phyloP scores from a whole-genome alignment of 306 rosid genomes.

The Sesbania bispinosa region DNA sequence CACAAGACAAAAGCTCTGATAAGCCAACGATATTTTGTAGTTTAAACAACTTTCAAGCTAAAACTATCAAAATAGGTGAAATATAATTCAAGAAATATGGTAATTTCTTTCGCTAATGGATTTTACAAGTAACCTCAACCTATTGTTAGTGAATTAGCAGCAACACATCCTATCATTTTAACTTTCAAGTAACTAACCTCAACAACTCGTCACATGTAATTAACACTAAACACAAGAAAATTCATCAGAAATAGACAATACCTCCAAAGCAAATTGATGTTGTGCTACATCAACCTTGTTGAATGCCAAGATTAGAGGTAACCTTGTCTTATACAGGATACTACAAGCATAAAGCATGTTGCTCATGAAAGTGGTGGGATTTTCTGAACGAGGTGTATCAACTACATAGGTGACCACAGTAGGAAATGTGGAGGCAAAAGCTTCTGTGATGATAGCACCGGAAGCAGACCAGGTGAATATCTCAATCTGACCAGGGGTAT shows the following conservation, averaged over 20 bases:
- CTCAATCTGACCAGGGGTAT: constrained; percentile 96
- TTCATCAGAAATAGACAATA: constrained; percentile 30
- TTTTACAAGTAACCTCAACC: background rate
- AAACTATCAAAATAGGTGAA: too few species aligned
- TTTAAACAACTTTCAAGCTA: too few species aligned
- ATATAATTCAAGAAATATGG: background rate
- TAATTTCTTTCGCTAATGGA: too few species aligned
- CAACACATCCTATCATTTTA: background rate
- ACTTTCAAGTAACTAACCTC: background rate
- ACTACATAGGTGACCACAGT: constrained; percentile 77
- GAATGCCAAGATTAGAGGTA: constrained; percentile 86
- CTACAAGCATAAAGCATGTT: constrained; percentile 95
- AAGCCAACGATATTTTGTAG: too few species aligned
- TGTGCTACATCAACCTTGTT: constrained; percentile 80
- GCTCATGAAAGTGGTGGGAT: constrained; percentile 92
- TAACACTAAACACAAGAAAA: background rate
- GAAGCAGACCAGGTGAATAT: constrained; percentile 99
- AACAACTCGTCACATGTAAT: background rate
- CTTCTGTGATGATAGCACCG: constrained; percentile 95
- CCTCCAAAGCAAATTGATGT: constrained; percentile 94
- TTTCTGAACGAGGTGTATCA: constrained; percentile 84
- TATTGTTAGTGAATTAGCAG: background rate
- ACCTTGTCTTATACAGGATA: constrained; percentile 84
- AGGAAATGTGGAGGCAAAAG: constrained; percentile 98
- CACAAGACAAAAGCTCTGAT: too few species aligned